Base-by-base conservation (phyloP, 2,329 filamentous ascomycete genomes). In the Alternaria consortialis region DNA sequence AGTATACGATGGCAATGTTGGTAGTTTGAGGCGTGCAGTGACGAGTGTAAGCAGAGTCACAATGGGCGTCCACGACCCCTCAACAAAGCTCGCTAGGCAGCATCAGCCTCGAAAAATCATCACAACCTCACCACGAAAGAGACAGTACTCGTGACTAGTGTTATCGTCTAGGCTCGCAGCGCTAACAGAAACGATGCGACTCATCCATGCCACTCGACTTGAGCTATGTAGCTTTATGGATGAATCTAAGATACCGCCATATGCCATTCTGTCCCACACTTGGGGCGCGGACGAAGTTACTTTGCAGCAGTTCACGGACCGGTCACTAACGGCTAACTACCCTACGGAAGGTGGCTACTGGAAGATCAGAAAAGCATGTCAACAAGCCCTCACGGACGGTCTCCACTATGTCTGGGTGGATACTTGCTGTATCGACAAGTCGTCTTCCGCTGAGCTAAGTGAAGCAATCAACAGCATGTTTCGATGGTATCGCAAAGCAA, bases 261-360 rank as follows among this genome's bases (percentile, higher is more conserved):
- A 69, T 52, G 69, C 66, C n/a, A 70, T 71, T 15, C 60, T 71
- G 1, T 63, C 60, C 7, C 66, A 71, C 46, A 70, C 62, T 2
- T 70, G 66, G 66, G 55, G 56, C 31, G 17, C 23, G 1, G 31
- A 46, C 1, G 67, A 71, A 58, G 46, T 69, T 31, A 64, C 48
- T 8, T 52, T 68, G n/a, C 47, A 67, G 40, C 42, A 68, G 8
- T 67, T 63, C 46, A 37, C 50, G 5, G 13, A 63, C 13, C 5
- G 11, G 7, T 51, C 39, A 42, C 29, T 25, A 17, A 4, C 4
- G 5, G 15, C 31, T 12, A 7, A 56, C 43, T 32, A 8, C 27
- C 5, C 20, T 17, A 12, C 37, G 2, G 27, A 13, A 31, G 13
- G 4, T 1, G 58, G 53, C 9, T 64, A 29, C 27, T 17, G 7